phyloP scores from a whole-genome alignment of 495 filamentous ascomycete species.

The Penicillium herquei region DNA sequence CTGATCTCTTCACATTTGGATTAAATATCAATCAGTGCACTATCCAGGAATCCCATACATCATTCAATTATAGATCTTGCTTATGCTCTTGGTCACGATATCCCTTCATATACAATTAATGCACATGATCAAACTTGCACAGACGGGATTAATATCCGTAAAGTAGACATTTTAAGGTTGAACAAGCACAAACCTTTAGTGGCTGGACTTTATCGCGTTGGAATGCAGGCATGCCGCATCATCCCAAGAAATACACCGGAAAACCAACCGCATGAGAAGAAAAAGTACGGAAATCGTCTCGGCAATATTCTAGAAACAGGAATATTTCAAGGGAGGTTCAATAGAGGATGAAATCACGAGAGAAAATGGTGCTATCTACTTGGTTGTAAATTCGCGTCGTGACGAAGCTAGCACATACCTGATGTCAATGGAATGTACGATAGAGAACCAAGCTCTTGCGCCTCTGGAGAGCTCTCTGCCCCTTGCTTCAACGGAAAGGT shows the following conservation, averaged over 20 bases:
- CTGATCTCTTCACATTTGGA: too few species aligned
- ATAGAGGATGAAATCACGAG: neutral
- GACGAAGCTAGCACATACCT: conserved; percentile 1
- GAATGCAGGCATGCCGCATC: too few species aligned
- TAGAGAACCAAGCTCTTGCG: neutral
- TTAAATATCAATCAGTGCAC: too few species aligned
- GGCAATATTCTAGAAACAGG: neutral
- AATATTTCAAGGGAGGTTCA: neutral
- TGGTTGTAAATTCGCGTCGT: neutral
- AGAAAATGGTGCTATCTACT: neutral
- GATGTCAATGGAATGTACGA: conserved; percentile 6
- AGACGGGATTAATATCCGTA: too few species aligned
- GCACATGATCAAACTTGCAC: too few species aligned
- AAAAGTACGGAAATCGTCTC: neutral
- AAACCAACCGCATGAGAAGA: neutral
- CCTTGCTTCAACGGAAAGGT: neutral
- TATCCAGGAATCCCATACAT: too few species aligned
- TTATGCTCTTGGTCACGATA: too few species aligned
- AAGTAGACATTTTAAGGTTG: too few species aligned
- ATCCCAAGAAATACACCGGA: neutral
- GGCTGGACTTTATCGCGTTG: too few species aligned
- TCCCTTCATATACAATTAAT: too few species aligned
- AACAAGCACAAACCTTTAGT: too few species aligned
- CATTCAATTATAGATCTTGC: too few species aligned
- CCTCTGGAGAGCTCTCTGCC: neutral